Base-by-base conservation (phyloP, 2,329 filamentous ascomycete genomes). In the Boeremia exigua region DNA sequence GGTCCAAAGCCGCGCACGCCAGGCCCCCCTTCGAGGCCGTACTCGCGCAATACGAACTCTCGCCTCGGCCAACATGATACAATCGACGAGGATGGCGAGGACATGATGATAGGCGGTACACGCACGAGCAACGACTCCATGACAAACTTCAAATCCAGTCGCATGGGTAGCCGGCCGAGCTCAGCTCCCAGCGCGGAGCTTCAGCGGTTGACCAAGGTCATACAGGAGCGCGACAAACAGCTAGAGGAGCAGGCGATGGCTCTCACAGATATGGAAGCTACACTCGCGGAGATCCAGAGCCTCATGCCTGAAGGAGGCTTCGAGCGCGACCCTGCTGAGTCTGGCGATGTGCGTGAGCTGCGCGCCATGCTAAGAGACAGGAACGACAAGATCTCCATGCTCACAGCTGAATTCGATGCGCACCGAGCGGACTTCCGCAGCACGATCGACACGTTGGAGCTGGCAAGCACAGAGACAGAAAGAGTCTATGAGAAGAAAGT, bases 351-450 rank as follows among this genome's bases (percentile, higher is more conserved):
- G 2, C 74, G 84, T 5, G 90, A 96, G 71, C 81, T 99, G 54
- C 87, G 93, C 49, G 85, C 88, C n/a, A 78, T 96, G 66, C 78
- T 99, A 49, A 85, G 91, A 23, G 95, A 99, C 77, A 97, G 96
- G 83, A 97, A 97, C 68, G 95, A 99, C 55, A 96, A 93, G 80
- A 97, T 99, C 63, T 88, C 89, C 25, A 88, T 94, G 81, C 84
- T 99, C 65, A 98, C 93, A 0, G 86, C 91, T 8, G 95, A 99
- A 72, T 99, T 99, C 68, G 95, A 99, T 71, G 87, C 89, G 9
- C 94, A 99, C 73, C 86, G 95, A 55, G 94, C 95, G 15, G 95
- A 99, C 75, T 99, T 99, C 77, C 84, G 95, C 63, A 96, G 91
- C 75, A 99, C 95, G 15, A 95, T 99, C 59, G 95, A 99, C 77